Conservation (phyloP, 345 rosid species). For the Citrus inodora region DNA sequence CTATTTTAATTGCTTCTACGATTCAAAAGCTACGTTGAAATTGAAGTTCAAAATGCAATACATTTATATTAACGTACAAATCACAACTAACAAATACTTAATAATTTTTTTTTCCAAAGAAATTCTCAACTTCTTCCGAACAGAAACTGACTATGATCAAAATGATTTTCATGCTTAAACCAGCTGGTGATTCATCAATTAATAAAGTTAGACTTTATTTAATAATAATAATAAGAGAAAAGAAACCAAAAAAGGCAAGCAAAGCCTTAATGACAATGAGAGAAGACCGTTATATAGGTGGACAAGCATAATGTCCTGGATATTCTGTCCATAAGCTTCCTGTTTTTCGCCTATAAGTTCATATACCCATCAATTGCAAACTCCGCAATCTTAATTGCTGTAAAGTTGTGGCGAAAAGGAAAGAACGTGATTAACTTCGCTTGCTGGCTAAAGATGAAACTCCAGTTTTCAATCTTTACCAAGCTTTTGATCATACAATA, state of each 20-base stretch:
- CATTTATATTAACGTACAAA: no score
- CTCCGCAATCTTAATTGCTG: no score
- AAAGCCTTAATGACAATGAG: background rate
- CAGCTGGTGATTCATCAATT: no score
- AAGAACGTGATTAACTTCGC: background rate
- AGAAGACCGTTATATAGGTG: background rate
- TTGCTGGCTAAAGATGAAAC: slow-evolving; percentile 18
- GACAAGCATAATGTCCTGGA: background rate
- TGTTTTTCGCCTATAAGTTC: background rate
- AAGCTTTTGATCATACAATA: slow-evolving; percentile 39
- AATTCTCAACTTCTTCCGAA: no score
- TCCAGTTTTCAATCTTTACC: slow-evolving; percentile 19
- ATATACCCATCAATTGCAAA: background rate
- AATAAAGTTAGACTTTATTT: no score
- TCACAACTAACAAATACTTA: no score
- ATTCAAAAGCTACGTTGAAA: no score
- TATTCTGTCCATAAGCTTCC: background rate
- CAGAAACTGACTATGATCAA: no score
- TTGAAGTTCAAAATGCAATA: no score
- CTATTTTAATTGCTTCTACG: no score
- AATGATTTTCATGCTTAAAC: no score
- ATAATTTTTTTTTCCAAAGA: no score
- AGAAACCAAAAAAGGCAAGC: slow-evolving; percentile 3
- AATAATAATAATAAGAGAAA: background rate
- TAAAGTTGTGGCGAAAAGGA: background rate